These are phyloP conservation scores for Fusarium xylarioides DNA, from an alignment of 2,329 filamentous ascomycete species.

Conservation along the genomic window DNA sequence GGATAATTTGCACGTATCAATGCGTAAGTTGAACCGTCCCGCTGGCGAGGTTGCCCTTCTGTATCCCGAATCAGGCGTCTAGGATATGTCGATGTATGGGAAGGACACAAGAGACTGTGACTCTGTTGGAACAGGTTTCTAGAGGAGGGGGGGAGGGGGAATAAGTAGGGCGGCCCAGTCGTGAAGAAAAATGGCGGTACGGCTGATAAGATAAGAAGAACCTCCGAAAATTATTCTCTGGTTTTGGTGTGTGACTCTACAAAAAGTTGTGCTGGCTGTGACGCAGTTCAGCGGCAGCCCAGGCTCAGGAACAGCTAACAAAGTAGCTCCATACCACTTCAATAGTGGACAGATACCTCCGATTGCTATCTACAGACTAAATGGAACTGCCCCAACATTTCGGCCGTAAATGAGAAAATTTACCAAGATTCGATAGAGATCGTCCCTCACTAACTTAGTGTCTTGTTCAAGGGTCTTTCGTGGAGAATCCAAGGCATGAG, in stretches of 20 bases:
- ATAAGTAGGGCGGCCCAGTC: conserved; percentile 17
- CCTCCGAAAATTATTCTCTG: conserved; percentile 41
- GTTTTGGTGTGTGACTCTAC: conserved; percentile 35
- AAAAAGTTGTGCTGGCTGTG: conserved; percentile 3
- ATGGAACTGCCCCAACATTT: conserved; percentile 38
- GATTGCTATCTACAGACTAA: neutral
- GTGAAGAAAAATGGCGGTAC: conserved; percentile 41
- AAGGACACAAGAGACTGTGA: conserved; percentile 38
- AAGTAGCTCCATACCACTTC: conserved; percentile 15
- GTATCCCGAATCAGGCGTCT: conserved; percentile 45
- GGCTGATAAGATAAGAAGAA: conserved; percentile 42
- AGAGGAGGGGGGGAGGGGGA: conserved; percentile 27
- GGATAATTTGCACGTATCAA: conserved; percentile 47
- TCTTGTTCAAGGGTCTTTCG: conserved; percentile 8
- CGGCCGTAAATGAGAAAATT: conserved; percentile 28
- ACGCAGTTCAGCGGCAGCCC: neutral
- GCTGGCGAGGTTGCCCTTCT: conserved; percentile 47
- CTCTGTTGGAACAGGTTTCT: conserved; percentile 36
- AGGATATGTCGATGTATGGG: conserved; percentile 31
- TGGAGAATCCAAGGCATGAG: conserved; percentile 15
- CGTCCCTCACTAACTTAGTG: conserved; percentile 17
- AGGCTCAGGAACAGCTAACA: neutral
- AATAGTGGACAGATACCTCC: conserved; percentile 25
- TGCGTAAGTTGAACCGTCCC: conserved; percentile 49
- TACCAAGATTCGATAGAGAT: conserved; percentile 30